Evolutionary conservation across 2,329 filamentous ascomycete genomes (phyloP).

Genomic region (Aspergillus phoenicis): DNA sequence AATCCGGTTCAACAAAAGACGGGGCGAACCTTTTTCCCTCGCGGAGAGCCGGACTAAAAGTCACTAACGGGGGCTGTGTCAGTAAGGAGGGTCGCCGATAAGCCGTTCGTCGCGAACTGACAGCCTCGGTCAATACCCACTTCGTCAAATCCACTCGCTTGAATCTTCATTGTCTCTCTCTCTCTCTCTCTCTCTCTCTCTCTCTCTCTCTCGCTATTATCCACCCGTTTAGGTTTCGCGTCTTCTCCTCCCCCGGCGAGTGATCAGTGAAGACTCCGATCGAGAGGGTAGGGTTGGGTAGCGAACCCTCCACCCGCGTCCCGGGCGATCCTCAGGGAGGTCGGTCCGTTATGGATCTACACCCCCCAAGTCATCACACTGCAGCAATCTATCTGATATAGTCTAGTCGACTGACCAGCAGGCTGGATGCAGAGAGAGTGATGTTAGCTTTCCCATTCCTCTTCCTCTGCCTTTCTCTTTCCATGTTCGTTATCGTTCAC

Average conservation of each 20-base stretch:
- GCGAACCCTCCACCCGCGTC: not conserved
- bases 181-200: too few relatives aligned
- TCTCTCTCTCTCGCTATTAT: too few relatives aligned
- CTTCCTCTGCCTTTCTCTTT: not conserved
- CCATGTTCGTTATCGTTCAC: too few relatives aligned
- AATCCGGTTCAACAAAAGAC: not conserved
- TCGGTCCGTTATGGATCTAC: not conserved
- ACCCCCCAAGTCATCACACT: not conserved
- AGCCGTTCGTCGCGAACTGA: not conserved
- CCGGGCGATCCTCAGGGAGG: not conserved
- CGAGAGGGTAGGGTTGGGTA: not conserved
- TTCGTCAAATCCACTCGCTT: too few relatives aligned
- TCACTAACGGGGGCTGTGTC: slow-evolving; percentile 19
- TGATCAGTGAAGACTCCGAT: slow-evolving; percentile 1
- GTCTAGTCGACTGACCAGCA: not conserved
- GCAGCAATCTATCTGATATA: slow-evolving; percentile 1
- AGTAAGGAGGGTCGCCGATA: slow-evolving; percentile 14
- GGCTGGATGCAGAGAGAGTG: not conserved
- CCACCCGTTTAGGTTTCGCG: not conserved
- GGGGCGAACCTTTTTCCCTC: not conserved
- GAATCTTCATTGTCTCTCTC: too few relatives aligned
- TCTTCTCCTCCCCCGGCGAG: not conserved
- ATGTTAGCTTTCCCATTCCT: not conserved
- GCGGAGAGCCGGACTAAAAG: not conserved
- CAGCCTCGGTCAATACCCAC: too few relatives aligned